Evolutionary conservation across 148 eudicot genomes (phyloP).

Genomic region (Rhododendron griersonianum): DNA sequence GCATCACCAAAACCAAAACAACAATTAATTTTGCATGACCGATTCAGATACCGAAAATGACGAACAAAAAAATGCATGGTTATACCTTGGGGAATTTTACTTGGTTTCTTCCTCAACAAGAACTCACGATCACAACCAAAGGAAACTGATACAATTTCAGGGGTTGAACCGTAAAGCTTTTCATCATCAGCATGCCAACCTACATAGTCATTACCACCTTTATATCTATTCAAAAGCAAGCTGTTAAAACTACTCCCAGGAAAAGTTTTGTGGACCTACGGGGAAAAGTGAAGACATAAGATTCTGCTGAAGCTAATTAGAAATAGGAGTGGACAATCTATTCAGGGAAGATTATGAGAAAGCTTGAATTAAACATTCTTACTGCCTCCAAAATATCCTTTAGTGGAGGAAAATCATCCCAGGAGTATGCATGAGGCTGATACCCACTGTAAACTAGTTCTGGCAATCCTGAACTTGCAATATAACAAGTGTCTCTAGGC

Average conservation of each 20-base stretch:
- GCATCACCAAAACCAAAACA: not conserved
- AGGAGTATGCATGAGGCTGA: constrained; percentile 67
- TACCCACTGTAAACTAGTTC: constrained; percentile 71
- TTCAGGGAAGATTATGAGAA: not conserved
- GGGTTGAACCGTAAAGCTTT: constrained; percentile 78
- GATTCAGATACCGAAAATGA: not conserved
- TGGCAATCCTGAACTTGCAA: constrained; percentile 57
- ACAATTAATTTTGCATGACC: not conserved
- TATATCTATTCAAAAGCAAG: constrained; percentile 76
- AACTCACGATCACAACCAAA: constrained; percentile 96
- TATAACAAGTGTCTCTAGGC: constrained; percentile 93
- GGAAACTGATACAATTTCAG: constrained; percentile 85
- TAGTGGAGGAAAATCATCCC: constrained; percentile 82
- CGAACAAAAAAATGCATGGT: not conserved
- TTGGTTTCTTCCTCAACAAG: constrained; percentile 57
- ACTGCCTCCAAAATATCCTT: constrained; percentile 53
- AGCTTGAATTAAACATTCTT: constrained; percentile 4
- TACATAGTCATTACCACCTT: constrained; percentile 75
- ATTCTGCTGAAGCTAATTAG: not conserved
- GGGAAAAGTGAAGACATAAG: constrained; percentile 4
- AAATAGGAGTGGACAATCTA: not conserved
- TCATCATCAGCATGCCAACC: constrained; percentile 98
- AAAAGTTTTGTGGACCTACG: constrained; percentile 63
- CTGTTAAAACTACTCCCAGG: constrained; percentile 86
- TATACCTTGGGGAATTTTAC: constrained; percentile 34